phyloP scores from a whole-genome alignment of 768 basidiomycete species.

The Cyclocybe cylindracea region DNA sequence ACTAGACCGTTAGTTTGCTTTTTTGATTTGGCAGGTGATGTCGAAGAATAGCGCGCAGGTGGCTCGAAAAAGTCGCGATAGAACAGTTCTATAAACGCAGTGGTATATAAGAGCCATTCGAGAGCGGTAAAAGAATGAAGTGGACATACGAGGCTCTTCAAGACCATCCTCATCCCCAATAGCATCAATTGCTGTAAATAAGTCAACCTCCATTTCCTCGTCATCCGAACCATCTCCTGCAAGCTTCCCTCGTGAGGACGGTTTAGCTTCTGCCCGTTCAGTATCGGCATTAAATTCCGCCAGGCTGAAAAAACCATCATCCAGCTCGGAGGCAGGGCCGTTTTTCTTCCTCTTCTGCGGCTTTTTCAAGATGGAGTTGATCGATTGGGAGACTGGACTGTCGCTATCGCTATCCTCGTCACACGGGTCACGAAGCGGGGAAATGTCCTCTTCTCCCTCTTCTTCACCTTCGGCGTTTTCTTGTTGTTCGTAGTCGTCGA shows the following conservation, averaged over 20 bases:
- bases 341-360: conserved; percentile 26
- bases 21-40: conserved; percentile 18
- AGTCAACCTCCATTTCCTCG: conserved; percentile 58
- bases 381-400: conserved; percentile 3
- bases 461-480: conserved; percentile 19
- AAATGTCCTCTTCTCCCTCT: conserved; percentile 17
- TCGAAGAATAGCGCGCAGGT: conserved; percentile 31
- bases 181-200: conserved; percentile 64
- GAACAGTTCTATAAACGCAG: conserved; percentile 46
- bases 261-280: conserved; percentile 71
- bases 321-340: conserved; percentile 44
- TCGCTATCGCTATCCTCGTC: conserved; percentile 26
- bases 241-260: conserved; percentile 60
- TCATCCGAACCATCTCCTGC: conserved; percentile 55
- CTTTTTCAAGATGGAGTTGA: conserved; percentile 27
- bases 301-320: conserved; percentile 92
- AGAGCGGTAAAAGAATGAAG: not conserved
- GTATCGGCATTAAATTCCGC: conserved; percentile 86
- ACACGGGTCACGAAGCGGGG: conserved; percentile 17
- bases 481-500: conserved; percentile 21
- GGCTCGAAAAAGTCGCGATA: conserved; percentile 85
- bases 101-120: not conserved
- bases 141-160: conserved; percentile 39
- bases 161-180: conserved; percentile 45
- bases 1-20: conserved; percentile 46